A percentile compares a stretch with the other conserved stretches of the same genome.
phyloP scores from a whole-genome alignment of 441 rosid species.

The Kokia cookei region DNA sequence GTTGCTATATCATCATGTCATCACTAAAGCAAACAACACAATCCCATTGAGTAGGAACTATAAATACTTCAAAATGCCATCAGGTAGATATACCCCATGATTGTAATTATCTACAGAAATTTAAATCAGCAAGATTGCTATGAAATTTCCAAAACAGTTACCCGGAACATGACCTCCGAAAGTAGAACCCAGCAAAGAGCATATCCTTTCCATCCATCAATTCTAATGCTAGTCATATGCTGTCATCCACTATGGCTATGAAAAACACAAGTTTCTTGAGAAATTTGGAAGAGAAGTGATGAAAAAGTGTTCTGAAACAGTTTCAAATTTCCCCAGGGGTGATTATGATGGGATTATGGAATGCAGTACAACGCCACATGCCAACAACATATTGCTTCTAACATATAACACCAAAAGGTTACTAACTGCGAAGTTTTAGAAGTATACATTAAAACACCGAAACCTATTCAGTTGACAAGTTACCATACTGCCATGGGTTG shows the following conservation, averaged over 20 bases:
- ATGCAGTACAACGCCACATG: not conserved
- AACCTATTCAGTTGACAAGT: constrained; percentile 42
- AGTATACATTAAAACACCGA: not conserved
- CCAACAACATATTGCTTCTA: constrained; percentile 12
- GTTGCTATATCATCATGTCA: not conserved
- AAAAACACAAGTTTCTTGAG: not conserved
- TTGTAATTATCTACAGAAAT: not conserved
- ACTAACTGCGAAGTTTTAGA: constrained; percentile 13
- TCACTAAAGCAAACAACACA: not conserved
- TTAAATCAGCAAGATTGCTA: not conserved
- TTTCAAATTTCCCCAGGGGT: not conserved
- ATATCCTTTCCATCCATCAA: not conserved
- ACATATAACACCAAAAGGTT: constrained; percentile 15
- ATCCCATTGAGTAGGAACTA: not conserved
- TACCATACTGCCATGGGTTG: constrained; percentile 64
- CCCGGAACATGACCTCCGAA: not conserved
- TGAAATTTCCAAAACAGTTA: not conserved
- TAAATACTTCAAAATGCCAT: not conserved
- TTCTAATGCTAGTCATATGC: not conserved
- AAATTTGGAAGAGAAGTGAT: not conserved
- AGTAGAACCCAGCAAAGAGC: not conserved
- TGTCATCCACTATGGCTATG: not conserved
- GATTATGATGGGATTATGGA: constrained; percentile 4
- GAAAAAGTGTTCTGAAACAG: not conserved
- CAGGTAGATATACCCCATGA: not conserved